These are phyloP conservation scores for Exserohilum turcica DNA, from an alignment of 2,329 filamentous ascomycete species.

Conservation along the genomic window DNA sequence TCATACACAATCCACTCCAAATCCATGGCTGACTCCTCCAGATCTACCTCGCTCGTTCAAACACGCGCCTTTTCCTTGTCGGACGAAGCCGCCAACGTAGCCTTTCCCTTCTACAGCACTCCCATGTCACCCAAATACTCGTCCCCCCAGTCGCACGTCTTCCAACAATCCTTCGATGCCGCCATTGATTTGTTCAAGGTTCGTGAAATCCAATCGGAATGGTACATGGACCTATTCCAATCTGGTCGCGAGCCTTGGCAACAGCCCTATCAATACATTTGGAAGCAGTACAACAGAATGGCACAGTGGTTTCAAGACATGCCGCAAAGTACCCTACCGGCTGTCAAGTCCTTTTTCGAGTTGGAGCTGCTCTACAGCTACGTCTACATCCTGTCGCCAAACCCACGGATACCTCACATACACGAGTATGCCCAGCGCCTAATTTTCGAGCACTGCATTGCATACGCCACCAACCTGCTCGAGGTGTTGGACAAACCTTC, in stretches of 20 bases:
- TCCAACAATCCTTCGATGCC: conserved; percentile 65
- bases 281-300: conserved; percentile 77
- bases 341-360: conserved; percentile 78
- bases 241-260: conserved; percentile 71
- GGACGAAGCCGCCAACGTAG: conserved; percentile 83
- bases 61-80: conserved; percentile 91
- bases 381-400: conserved; percentile 85
- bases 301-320: conserved; percentile 81
- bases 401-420: conserved; percentile 71
- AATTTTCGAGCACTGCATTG: conserved; percentile 83
- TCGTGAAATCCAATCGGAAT: conserved; percentile 82
- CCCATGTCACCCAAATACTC: conserved; percentile 49
- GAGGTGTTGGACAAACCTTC: conserved; percentile 62
- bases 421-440: conserved; percentile 77
- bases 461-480: conserved; percentile 78
- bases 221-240: conserved; percentile 89
- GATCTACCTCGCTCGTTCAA: conserved; percentile 86
- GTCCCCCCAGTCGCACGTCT: conserved; percentile 58
- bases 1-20: background rate
- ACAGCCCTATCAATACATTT: conserved; percentile 73
- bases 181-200: conserved; percentile 81
- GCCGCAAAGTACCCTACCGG: conserved; percentile 66
- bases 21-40: conserved; percentile 40
- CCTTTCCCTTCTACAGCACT: conserved; percentile 64
- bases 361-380: conserved; percentile 90